Base-by-base conservation (phyloP, 1,139 yeast genomes). In the Arxiozyma slooffiae region DNA sequence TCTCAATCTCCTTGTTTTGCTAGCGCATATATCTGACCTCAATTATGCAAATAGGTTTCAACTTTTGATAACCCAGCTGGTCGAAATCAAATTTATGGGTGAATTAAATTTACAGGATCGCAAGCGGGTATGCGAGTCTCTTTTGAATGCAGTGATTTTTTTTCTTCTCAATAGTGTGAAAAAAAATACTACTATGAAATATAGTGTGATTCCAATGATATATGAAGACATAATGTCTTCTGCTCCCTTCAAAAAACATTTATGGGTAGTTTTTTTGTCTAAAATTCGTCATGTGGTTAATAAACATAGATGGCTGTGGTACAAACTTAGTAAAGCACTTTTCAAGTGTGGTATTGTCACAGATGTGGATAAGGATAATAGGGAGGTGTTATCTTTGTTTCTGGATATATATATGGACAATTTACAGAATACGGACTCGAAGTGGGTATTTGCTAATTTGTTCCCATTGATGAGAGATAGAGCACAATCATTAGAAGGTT, bases 361-460 rank as follows among this genome's bases (percentile, higher is more conserved):
- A 23, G 11, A n/a, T 24, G 46, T 38, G 2, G 46, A 24, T 9
- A 8, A 14, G 21, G 23, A 23, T n/a, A 30, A 30, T 4, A 39
- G 2, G n/a, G 22, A 26, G n/a, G 21, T 26, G 3, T 30, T 45
- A n/a, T 20, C 24, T 26, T 7, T 39, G 20, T 39, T 41, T 20
- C 20, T 47, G 9, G 18, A 42, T 7, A 22, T 64, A 11, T 58
- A 56, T 44, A 38, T 52, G 34, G 46, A 50, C 6, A 58, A 57
- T 48, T 40, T 63, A 8, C 30, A 49, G 0, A 9, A 43, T 2
- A 34, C 63, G 17, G 61, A 58, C 20, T 42, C 57, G 4, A 26
- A 49, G 7, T 64, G 69, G 69, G 52, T 59, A 18, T 58, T 60
- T 34, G 53, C 51, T 7, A 50, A 58, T 41, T 30, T 64, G n/a